Evolutionary conservation across 2,329 filamentous ascomycete species (phyloP).

Genomic region (Ophiostoma perfectum): DNA sequence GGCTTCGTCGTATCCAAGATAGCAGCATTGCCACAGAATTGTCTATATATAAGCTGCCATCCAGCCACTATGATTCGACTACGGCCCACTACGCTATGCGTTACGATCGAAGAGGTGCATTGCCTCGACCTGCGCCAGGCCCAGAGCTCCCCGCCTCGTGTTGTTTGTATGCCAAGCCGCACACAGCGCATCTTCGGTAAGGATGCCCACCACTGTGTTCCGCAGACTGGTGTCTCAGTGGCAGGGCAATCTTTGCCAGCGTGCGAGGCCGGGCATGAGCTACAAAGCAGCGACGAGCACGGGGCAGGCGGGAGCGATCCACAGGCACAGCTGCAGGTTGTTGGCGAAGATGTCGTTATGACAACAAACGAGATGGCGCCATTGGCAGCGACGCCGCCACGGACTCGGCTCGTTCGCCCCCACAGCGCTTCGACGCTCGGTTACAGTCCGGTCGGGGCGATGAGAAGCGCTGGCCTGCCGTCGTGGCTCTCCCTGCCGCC

Average conservation of each 20-base stretch:
- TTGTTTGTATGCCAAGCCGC: neutral
- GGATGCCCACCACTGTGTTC: neutral
- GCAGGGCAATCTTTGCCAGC: too few species aligned
- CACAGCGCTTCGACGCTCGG: neutral
- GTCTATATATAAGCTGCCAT: neutral
- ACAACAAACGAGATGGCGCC: neutral
- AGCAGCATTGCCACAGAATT: neutral
- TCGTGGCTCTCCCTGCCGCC: constrained; percentile 24
- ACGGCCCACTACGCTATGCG: constrained; percentile 36
- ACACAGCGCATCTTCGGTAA: neutral
- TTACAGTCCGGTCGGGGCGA: constrained; percentile 10
- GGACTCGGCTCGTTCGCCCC: neutral
- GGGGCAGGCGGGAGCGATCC: too few species aligned
- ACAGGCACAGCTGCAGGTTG: neutral
- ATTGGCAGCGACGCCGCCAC: neutral
- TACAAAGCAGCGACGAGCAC: too few species aligned
- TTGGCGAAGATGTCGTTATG: neutral
- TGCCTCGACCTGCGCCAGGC: constrained; percentile 30
- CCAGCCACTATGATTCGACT: constrained; percentile 39
- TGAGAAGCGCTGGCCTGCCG: neutral
- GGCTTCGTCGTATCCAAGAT: too few species aligned
- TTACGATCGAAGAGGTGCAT: constrained; percentile 41
- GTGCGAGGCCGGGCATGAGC: too few species aligned
- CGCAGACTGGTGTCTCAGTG: too few species aligned
- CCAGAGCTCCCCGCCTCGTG: neutral